phyloP scores from a whole-genome alignment of 1,139 yeast genomes.

The Yamadazyma oceani region DNA sequence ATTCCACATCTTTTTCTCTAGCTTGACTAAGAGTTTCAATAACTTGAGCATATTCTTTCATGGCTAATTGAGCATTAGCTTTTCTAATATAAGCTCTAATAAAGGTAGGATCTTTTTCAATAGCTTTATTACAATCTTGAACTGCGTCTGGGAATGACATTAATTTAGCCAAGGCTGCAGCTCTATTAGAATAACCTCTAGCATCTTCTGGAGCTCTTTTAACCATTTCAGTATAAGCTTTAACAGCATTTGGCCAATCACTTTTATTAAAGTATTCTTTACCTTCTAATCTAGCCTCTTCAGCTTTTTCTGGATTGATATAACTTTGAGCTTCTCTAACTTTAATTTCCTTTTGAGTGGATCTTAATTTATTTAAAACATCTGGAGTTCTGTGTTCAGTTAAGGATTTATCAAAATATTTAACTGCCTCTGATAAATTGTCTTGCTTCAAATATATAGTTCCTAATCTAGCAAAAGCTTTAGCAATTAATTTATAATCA shows the following conservation, averaged over 20 bases:
- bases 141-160: slow-evolving; percentile 98
- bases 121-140: slow-evolving; percentile 87
- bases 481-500: slow-evolving; percentile 88
- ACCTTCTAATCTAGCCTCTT: slow-evolving; percentile 91
- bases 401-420: slow-evolving; percentile 81
- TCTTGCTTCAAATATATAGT: slow-evolving; percentile 73
- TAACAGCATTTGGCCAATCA: slow-evolving; percentile 97
- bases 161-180: slow-evolving; percentile 92
- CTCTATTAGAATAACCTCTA: slow-evolving; percentile 96
- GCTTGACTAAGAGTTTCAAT: slow-evolving; percentile 82
- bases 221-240: slow-evolving; percentile 91
- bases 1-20: slow-evolving; percentile 67
- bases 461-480: slow-evolving; percentile 91
- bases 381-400: slow-evolving; percentile 99
- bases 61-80: slow-evolving; percentile 91
- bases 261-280: slow-evolving; percentile 85
- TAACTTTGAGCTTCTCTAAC: slow-evolving; percentile 73
- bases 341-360: slow-evolving; percentile 84
- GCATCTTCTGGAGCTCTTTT: slow-evolving; percentile 96
- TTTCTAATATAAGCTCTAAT: slow-evolving; percentile 95
- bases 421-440: slow-evolving; percentile 72
- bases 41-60: slow-evolving; percentile 82
- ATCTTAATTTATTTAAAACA: slow-evolving; percentile 81
- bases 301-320: slow-evolving; percentile 89
- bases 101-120: slow-evolving; percentile 81